Percentiles rank a stretch among this genome's conserved stretches.
Conservation (phyloP, 2,329 filamentous ascomycete species). For the Cryphonectria radicalis region DNA sequence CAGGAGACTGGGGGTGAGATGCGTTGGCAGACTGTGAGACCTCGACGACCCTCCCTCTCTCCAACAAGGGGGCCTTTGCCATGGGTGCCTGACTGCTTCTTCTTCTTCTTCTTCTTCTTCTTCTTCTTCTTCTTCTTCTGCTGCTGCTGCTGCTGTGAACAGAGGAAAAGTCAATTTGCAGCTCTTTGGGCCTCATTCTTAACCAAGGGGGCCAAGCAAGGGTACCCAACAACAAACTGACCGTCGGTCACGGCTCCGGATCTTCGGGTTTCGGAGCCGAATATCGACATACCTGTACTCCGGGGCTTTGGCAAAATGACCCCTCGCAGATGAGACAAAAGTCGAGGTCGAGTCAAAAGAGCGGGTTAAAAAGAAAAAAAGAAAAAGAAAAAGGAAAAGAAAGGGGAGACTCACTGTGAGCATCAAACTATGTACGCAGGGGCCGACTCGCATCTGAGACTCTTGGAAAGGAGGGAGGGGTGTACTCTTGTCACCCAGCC, state of each 20-base stretch:
- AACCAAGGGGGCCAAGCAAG: too few species aligned
- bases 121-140: too few species aligned
- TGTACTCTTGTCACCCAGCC: not conserved
- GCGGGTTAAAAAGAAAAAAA: not conserved
- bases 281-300: not conserved
- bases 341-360: not conserved
- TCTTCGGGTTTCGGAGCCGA: not conserved
- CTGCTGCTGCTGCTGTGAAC: too few species aligned
- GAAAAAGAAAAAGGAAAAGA: not conserved
- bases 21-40: not conserved
- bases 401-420: not conserved
- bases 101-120: too few species aligned
- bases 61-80: not conserved
- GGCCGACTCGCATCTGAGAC: not conserved
- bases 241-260: not conserved
- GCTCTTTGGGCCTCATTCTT: too few species aligned
- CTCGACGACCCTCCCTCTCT: too few species aligned
- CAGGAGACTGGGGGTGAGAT: not conserved
- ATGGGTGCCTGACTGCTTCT: not conserved
- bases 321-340: slow-evolving; percentile 1
- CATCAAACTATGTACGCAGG: not conserved
- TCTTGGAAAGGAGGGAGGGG: not conserved
- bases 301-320: too few species aligned
- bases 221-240: not conserved
- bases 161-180: too few species aligned